Percentiles rank a stretch among this genome's conserved stretches.
Evolutionary conservation across 306 rosid genomes (phyloP).

Genomic region (Hippophae gyantsensis): DNA sequence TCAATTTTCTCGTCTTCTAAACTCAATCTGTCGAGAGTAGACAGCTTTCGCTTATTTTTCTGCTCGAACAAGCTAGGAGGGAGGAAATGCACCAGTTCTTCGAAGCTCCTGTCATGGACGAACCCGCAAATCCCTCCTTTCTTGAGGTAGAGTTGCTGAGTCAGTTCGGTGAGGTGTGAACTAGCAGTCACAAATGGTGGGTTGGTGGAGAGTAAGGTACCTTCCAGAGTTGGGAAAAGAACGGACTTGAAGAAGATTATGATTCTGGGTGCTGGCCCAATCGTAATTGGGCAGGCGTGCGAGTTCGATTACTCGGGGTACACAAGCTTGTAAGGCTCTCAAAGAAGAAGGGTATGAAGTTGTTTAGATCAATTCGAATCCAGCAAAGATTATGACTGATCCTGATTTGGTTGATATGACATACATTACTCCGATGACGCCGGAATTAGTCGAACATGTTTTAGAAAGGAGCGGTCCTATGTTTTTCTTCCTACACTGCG

Average conservation of each 20-base stretch:
- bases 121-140: neutral
- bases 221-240: constrained; percentile 40
- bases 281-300: constrained; percentile 92
- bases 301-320: constrained; percentile 96
- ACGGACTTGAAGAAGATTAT: constrained; percentile 81
- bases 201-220: neutral
- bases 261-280: constrained; percentile 92
- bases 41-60: constrained; percentile 7
- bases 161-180: constrained; percentile 16
- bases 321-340: constrained; percentile 91
- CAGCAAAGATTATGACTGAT: constrained; percentile 98
- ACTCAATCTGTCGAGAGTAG: constrained; percentile 14
- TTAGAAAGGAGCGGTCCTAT: constrained; percentile 78
- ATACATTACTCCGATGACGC: constrained; percentile 85
- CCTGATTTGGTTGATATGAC: constrained; percentile 79
- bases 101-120: constrained; percentile 26
- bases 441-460: constrained; percentile 73
- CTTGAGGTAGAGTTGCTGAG: neutral
- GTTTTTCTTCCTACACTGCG: constrained; percentile 95
- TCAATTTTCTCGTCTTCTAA: constrained; percentile 9
- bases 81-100: constrained; percentile 3
- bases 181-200: neutral
- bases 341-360: constrained; percentile 86
- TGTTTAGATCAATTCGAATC: constrained; percentile 75
- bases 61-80: constrained; percentile 10